Percentiles rank a stretch among this genome's conserved stretches.
Conservation (phyloP, 805 yeast species). For the Lipomyces chichibuensis region DNA sequence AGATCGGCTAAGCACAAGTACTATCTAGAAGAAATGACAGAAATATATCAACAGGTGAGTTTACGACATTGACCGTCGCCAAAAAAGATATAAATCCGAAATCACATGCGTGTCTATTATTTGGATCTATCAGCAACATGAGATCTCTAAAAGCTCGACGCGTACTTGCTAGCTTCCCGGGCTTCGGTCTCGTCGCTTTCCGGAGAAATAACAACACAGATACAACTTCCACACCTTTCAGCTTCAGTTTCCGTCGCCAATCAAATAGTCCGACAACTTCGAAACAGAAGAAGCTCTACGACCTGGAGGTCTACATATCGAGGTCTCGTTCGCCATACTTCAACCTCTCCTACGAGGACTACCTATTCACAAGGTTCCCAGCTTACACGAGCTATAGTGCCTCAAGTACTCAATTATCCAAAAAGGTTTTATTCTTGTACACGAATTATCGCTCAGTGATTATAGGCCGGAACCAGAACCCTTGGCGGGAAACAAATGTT, state of each 20-base stretch:
- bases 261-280: neutral
- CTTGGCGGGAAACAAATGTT: conserved; percentile 83
- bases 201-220: neutral
- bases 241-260: neutral
- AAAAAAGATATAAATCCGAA: neutral
- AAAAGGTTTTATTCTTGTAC: conserved; percentile 69
- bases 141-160: neutral
- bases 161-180: neutral
- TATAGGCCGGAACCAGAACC: conserved; percentile 93
- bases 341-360: conserved; percentile 83
- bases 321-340: conserved; percentile 64
- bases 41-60: too few relatives aligned
- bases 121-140: neutral
- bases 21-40: too few relatives aligned
- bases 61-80: neutral
- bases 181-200: neutral
- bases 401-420: conserved; percentile 14
- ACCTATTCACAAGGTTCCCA: conserved; percentile 69
- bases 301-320: conserved; percentile 57
- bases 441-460: conserved; percentile 85
- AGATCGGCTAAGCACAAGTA: too few relatives aligned
- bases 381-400: conserved; percentile 32
- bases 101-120: neutral
- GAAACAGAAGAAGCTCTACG: neutral
- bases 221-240: neutral